phyloP scores from a whole-genome alignment of 306 rosid genomes.

The Erythrophleum fordii region DNA sequence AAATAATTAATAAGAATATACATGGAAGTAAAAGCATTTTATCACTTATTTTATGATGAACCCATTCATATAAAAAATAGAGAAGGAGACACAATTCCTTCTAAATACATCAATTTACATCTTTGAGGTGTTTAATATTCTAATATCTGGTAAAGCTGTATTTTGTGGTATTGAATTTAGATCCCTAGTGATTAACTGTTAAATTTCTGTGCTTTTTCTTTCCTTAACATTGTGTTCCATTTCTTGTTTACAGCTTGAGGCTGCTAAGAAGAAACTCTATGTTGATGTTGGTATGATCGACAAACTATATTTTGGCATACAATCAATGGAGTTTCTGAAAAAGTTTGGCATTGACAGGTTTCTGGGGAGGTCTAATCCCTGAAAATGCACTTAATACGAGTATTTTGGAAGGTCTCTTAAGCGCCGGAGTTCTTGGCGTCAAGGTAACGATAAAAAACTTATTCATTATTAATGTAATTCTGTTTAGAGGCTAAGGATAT shows the following conservation, averaged over 20 bases:
- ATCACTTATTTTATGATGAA: constrained; percentile 19
- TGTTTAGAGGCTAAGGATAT: constrained; percentile 14
- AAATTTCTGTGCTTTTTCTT: constrained; percentile 14
- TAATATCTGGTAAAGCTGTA: constrained; percentile 23
- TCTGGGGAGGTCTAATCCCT: constrained; percentile 98
- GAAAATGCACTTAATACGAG: constrained; percentile 80
- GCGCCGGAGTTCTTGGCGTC: constrained; percentile 88
- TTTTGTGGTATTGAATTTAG: constrained; percentile 18
- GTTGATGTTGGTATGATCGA: constrained; percentile 85
- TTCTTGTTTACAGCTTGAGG: constrained; percentile 60
- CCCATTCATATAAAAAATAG: constrained; percentile 11
- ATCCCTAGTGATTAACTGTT: not conserved
- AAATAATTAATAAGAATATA: not conserved
- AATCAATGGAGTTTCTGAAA: constrained; percentile 32
- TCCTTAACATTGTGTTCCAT: constrained; percentile 22
- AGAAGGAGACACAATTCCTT: constrained; percentile 11
- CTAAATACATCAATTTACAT: not conserved
- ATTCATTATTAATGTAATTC: constrained; percentile 3
- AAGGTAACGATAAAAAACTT: constrained; percentile 63
- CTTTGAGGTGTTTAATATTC: not conserved
- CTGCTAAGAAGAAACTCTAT: constrained; percentile 69
- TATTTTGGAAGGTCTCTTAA: constrained; percentile 81
- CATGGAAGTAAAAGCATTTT: not conserved
- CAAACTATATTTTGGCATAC: constrained; percentile 19
- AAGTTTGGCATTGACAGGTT: constrained; percentile 59